A percentile compares a stretch with the other conserved stretches of the same genome.
These are phyloP conservation scores for Echites panduratus DNA, from an alignment of 257 asterid species.

Conservation along the genomic window DNA sequence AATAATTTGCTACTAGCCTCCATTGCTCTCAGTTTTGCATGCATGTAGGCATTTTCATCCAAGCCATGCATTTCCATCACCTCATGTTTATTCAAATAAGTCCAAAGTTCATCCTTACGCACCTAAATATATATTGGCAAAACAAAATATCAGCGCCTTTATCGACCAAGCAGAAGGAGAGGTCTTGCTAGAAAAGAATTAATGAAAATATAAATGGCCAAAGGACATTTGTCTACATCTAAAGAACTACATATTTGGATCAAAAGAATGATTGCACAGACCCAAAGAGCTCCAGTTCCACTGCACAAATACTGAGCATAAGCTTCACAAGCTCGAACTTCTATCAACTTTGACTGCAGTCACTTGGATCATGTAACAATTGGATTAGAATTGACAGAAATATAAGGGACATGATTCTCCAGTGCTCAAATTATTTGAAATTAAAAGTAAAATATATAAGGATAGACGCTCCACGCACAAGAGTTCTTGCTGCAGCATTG, in stretches of 20 bases:
- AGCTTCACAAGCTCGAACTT: slow-evolving; percentile 53
- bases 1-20: slow-evolving; percentile 37
- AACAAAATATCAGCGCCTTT: background rate
- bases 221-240: background rate
- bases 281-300: slow-evolving; percentile 74
- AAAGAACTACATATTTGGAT: background rate
- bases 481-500: slow-evolving; percentile 47
- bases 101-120: slow-evolving; percentile 50
- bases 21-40: slow-evolving; percentile 58
- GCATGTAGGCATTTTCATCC: slow-evolving; percentile 38
- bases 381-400: slow-evolving; percentile 18
- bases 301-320: slow-evolving; percentile 61
- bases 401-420: background rate
- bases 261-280: slow-evolving; percentile 22
- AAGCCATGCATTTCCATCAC: slow-evolving; percentile 32
- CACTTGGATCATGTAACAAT: slow-evolving; percentile 18
- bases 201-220: background rate
- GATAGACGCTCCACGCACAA: slow-evolving; percentile 36
- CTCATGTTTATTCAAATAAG: slow-evolving; percentile 34
- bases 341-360: slow-evolving; percentile 69
- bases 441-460: background rate
- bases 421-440: background rate
- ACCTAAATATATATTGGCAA: slow-evolving; percentile 36
- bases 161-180: background rate
- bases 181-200: background rate